Percentiles rank a stretch among this genome's conserved stretches.
Evolutionary conservation across 768 basidiomycete species (phyloP).

Genomic region (Boletus speciosus): DNA sequence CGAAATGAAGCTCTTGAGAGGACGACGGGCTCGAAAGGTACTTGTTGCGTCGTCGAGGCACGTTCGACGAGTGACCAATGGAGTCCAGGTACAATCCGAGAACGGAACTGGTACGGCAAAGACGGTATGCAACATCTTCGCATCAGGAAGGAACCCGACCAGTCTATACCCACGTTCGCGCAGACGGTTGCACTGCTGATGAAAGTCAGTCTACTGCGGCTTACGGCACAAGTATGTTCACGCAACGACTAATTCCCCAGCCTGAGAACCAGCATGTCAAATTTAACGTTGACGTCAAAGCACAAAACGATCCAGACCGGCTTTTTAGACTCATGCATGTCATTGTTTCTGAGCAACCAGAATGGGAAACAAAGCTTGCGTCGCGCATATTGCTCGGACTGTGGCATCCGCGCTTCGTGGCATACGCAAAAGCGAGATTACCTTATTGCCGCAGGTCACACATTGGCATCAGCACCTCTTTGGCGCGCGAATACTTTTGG

Average conservation of each 20-base stretch:
- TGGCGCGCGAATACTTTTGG: constrained; percentile 90
- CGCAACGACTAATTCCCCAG: constrained; percentile 30
- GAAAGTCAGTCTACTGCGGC: constrained; percentile 44
- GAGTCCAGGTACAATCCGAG: constrained; percentile 58
- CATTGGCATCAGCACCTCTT: constrained; percentile 68
- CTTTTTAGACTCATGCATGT: constrained; percentile 78
- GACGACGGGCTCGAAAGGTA: constrained; percentile 78
- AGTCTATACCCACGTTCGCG: constrained; percentile 86
- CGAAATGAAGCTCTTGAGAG: constrained; percentile 55
- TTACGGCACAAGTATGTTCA: constrained; percentile 11
- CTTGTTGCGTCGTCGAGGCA: constrained; percentile 5
- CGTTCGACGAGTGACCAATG: constrained; percentile 27
- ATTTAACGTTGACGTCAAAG: constrained; percentile 91
- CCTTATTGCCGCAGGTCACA: constrained; percentile 84
- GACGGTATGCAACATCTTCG: constrained; percentile 74
- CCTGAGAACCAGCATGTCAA: constrained; percentile 73
- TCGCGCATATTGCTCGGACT: constrained; percentile 79
- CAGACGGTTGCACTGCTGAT: constrained; percentile 81
- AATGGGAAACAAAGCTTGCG: constrained; percentile 74
- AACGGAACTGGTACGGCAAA: constrained; percentile 67
- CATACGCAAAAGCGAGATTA: constrained; percentile 66
- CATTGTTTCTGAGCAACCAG: constrained; percentile 56
- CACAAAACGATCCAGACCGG: constrained; percentile 85
- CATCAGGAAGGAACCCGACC: constrained; percentile 76
- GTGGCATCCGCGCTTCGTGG: constrained; percentile 90